phyloP scores from a whole-genome alignment of 169 alveolate species.

The Plasmodium ovale region DNA sequence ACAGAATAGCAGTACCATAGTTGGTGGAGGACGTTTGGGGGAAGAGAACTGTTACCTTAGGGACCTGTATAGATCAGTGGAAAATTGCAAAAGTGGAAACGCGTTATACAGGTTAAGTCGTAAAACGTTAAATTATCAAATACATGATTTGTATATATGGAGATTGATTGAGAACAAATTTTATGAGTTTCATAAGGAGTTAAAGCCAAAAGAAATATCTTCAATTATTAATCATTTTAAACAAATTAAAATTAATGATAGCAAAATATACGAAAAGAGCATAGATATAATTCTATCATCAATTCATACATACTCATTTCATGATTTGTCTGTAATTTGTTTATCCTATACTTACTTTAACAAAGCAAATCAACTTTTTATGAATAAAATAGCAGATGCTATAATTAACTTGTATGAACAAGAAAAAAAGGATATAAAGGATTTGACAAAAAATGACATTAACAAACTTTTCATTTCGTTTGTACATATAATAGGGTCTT shows the following conservation, averaged over 20 bases:
- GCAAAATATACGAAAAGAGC: constrained; percentile 78
- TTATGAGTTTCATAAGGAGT: constrained; percentile 71
- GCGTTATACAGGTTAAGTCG: constrained; percentile 75
- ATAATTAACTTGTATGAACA: constrained; percentile 36
- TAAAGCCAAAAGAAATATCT: constrained; percentile 81
- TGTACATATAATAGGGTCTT: constrained; percentile 85
- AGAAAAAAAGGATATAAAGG: constrained; percentile 38
- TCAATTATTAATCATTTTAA: constrained; percentile 82
- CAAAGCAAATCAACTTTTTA: constrained; percentile 18
- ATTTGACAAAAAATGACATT: constrained; percentile 23
- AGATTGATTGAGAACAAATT: constrained; percentile 76
- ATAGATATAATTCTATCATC: constrained; percentile 74
- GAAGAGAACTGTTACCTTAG: constrained; percentile 16
- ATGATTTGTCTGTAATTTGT: constrained; percentile 81
- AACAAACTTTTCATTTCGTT: constrained; percentile 76
- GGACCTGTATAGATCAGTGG: constrained; percentile 59
- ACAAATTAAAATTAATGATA: constrained; percentile 81
- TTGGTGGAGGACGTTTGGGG: too few species aligned
- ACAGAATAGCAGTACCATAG: constrained; percentile 16
- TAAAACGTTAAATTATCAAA: constrained; percentile 78
- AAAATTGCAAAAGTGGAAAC: constrained; percentile 45
- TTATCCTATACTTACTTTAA: constrained; percentile 77
- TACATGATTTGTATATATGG: constrained; percentile 82
- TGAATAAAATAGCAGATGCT: constrained; percentile 33
- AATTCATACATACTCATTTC: constrained; percentile 76